Evolutionary conservation across 2,329 filamentous ascomycete genomes (phyloP), one percentile per base, ranked within the genome.

Genomic region (Botrytis byssoidea): DNA sequence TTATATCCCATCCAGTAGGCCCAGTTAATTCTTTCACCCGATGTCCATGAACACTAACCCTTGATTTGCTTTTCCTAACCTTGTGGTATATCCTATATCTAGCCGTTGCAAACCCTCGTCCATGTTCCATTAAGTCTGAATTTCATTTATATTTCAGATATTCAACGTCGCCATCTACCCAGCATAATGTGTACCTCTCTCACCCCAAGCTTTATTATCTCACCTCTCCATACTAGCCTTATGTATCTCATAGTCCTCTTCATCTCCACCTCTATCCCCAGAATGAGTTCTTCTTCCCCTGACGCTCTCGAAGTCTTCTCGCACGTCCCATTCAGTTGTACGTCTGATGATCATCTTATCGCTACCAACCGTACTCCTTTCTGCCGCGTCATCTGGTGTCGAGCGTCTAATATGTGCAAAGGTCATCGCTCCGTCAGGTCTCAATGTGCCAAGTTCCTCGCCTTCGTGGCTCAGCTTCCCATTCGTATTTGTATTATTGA

Each of bases 271-370:
- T 44, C 22, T 12, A 40, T 72, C 70, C 67, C 37, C 29, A 20
- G 40, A 48, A 25, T 55, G 16, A 32, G 29, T 35, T 25, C 25
- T 51, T 60, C 40, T 61, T 32, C 37, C 40, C 22, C 57, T 25
- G 10, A n/a, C 4, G 9, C 22, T 42, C 51, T 68, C 71, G 10
- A 59, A 72, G 35, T 75, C 61, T 48, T 75, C 74, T 40, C 73
- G 68, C 22, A 76, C 72, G 32, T 75, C 72, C 75, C 76, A 77
- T 42, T 75, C 75, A 8, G 71, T 75, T 1, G 73, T 76, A 20
- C 68, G 71, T 70, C 71, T 73, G 16, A 77, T 77, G 25, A 76
- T 76, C 76, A 75, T 75, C 37, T 74, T 71, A 25, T 75, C 74
- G 42, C 74, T 75, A 35, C 73, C 74, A 46, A 74, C 66, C 3